phyloP scores from a whole-genome alignment of 1,284 basidiomycete genomes.

The Boletus semigastroideus region DNA sequence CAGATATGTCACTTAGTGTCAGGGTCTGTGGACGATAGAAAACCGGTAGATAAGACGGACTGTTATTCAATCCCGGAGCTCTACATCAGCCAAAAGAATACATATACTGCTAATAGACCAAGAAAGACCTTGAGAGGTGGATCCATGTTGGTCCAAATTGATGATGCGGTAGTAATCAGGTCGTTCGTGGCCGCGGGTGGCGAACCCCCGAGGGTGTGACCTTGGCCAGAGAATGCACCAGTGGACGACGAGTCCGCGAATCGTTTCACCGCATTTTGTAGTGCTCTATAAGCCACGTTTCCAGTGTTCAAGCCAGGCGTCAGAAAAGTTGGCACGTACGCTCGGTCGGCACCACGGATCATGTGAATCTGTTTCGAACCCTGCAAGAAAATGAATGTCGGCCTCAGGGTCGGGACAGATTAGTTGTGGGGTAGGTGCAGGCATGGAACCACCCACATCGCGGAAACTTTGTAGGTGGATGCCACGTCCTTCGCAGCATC shows the following conservation, averaged over 20 bases:
- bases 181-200: slow-evolving; percentile 32
- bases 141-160: slow-evolving; percentile 46
- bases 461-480: slow-evolving; percentile 54
- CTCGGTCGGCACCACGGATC: slow-evolving; percentile 65
- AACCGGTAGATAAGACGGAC: not conserved
- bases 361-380: slow-evolving; percentile 65
- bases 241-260: slow-evolving; percentile 38
- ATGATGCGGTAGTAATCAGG: slow-evolving; percentile 35
- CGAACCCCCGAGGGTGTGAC: slow-evolving; percentile 64
- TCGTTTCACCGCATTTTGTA: slow-evolving; percentile 59
- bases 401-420: slow-evolving; percentile 46
- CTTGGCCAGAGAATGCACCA: slow-evolving; percentile 62
- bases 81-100: slow-evolving; percentile 59
- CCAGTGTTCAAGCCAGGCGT: not conserved
- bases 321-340: slow-evolving; percentile 40
- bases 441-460: slow-evolving; percentile 51
- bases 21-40: too few species aligned
- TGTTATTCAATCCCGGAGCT: not conserved
- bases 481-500: slow-evolving; percentile 69
- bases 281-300: slow-evolving; percentile 40
- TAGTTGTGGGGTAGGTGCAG: not conserved
- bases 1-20: not conserved
- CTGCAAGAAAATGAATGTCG: slow-evolving; percentile 75
- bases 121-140: slow-evolving; percentile 66
- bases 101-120: slow-evolving; percentile 58